A percentile compares a stretch with the other conserved stretches of the same genome.
These are phyloP conservation scores for Grosmannia huntii DNA, from an alignment of 2,329 filamentous ascomycete genomes.

Conservation along the genomic window DNA sequence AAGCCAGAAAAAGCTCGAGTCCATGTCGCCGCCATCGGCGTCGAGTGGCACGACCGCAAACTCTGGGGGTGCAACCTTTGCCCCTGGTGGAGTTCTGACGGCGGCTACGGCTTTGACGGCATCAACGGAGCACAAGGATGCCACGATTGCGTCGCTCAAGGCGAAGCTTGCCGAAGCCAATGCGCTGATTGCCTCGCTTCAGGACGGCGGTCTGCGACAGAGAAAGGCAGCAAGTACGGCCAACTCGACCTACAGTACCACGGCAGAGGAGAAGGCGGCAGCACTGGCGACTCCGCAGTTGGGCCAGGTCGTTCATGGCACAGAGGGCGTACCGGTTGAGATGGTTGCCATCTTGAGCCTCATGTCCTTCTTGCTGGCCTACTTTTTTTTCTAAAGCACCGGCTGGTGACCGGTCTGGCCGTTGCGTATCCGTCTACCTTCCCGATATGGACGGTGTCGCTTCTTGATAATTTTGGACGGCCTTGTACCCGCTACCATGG, in stretches of 20 bases:
- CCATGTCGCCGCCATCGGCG: conserved; percentile 2
- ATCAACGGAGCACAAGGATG: conserved; percentile 7
- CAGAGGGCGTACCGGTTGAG: conserved; percentile 75
- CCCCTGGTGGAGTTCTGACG: not conserved
- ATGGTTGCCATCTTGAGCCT: conserved; percentile 75
- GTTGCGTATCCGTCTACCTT: not conserved
- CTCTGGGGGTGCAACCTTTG: not conserved
- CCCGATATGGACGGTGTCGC: not conserved
- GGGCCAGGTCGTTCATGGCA: conserved; percentile 43
- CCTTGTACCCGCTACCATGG: not conserved
- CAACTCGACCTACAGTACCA: conserved; percentile 23
- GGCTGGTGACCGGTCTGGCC: not conserved
- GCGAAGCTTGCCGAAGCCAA: conserved; percentile 47
- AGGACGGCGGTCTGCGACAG: conserved; percentile 65
- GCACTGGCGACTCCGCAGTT: conserved; percentile 25
- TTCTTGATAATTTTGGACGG: not conserved
- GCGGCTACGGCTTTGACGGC: not conserved
- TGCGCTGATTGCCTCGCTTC: conserved; percentile 56
- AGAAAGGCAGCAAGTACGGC: conserved; percentile 41
- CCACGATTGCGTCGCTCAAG: conserved; percentile 17
- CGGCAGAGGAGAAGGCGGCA: conserved; percentile 27
- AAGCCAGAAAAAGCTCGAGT: conserved; percentile 6
- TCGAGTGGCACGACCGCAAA: not conserved
- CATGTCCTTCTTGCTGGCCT: conserved; percentile 84
- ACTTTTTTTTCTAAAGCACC: conserved; percentile 68